phyloP scores from a whole-genome alignment of 805 yeast genomes.

The Yarrowia osloensis region DNA sequence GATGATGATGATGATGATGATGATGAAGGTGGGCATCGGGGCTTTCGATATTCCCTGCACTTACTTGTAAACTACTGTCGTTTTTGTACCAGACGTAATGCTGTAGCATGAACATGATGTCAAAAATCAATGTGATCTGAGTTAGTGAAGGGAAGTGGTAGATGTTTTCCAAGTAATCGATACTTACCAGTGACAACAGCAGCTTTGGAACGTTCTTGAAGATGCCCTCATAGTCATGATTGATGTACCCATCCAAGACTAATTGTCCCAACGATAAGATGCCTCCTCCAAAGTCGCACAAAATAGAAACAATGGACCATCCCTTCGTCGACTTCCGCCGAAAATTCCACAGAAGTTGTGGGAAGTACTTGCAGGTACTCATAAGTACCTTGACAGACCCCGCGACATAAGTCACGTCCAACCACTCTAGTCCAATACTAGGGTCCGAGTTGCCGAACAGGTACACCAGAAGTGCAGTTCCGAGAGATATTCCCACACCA shows the following conservation, averaged over 20 bases:
- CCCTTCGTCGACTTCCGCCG: slow-evolving; percentile 51
- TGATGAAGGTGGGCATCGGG: not conserved
- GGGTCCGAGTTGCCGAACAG: slow-evolving; percentile 3
- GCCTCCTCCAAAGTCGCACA: slow-evolving; percentile 50
- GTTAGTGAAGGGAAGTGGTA: not conserved
- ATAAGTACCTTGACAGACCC: slow-evolving; percentile 51
- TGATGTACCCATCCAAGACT: slow-evolving; percentile 45
- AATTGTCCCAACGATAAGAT: slow-evolving; percentile 47
- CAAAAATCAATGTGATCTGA: slow-evolving; percentile 41
- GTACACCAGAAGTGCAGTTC: slow-evolving; percentile 37
- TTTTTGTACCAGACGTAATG: slow-evolving; percentile 33
- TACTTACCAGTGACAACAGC: slow-evolving; percentile 46
- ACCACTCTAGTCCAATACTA: slow-evolving; percentile 33
- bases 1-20: slow-evolving; percentile 14
- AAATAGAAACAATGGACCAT: slow-evolving; percentile 47
- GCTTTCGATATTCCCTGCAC: not conserved
- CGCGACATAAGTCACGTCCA: slow-evolving; percentile 47
- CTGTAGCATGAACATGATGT: slow-evolving; percentile 41
- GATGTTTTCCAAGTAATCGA: not conserved
- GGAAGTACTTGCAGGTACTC: slow-evolving; percentile 51
- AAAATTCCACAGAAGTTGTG: slow-evolving; percentile 50
- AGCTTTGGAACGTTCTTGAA: slow-evolving; percentile 50
- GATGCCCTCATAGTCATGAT: slow-evolving; percentile 41
- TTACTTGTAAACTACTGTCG: not conserved
- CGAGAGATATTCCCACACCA: slow-evolving; percentile 34